Percentiles rank a stretch among this genome's conserved stretches.
These are phyloP conservation scores for Tylopilus vinaceipallidus DNA, from an alignment of 768 basidiomycete species.

Conservation along the genomic window DNA sequence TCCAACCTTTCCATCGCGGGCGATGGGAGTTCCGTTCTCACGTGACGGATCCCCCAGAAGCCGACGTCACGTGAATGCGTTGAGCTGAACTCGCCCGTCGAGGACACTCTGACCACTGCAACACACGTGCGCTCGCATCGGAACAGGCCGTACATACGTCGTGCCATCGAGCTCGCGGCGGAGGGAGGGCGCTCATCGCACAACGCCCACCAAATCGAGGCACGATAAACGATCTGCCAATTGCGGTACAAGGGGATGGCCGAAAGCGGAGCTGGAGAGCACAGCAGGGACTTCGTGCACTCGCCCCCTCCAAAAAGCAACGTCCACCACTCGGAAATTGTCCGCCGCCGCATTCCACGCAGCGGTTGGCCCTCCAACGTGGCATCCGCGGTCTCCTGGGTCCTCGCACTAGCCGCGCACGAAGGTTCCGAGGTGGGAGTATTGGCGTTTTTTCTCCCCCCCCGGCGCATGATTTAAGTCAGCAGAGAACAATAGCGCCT, in stretches of 20 bases:
- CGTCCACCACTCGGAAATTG: background rate
- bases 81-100: too few relatives aligned
- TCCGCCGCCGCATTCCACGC: background rate
- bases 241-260: slow-evolving; percentile 15
- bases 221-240: slow-evolving; percentile 5
- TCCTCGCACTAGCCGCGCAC: background rate
- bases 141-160: too few relatives aligned
- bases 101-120: too few relatives aligned
- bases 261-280: slow-evolving; percentile 7
- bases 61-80: too few relatives aligned
- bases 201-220: slow-evolving; percentile 11
- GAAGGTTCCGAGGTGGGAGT: background rate
- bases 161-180: too few relatives aligned
- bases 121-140: too few relatives aligned
- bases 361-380: background rate
- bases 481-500: slow-evolving; percentile 25
- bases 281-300: slow-evolving; percentile 13
- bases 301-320: background rate
- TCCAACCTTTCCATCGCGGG: too few relatives aligned
- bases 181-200: background rate
- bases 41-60: too few relatives aligned
- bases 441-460: background rate
- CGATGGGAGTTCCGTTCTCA: too few relatives aligned
- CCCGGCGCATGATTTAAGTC: slow-evolving; percentile 26
- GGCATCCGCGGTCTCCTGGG: slow-evolving; percentile 6